Base-by-base conservation (phyloP, 306 rosid genomes). In the Vachellia collinsii region DNA sequence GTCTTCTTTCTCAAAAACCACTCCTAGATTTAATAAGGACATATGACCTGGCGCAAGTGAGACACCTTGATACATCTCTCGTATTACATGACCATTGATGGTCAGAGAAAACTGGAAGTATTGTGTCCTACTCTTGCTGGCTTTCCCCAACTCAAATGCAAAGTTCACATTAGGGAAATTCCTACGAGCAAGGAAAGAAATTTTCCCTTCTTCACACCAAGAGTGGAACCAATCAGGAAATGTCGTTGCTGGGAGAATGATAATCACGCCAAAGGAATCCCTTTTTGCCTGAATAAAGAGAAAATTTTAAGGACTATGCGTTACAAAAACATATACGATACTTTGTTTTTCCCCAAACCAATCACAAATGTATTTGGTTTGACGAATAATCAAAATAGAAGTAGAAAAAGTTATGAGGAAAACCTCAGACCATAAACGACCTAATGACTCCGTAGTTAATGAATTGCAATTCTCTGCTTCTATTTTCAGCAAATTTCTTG, bases 371-470 rank as follows among this genome's bases (percentile, higher is more conserved):
- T 47, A 47, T 47, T 47, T 47, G 13, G 12, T 47, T 47, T 47
- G 53, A 47, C 3, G 3, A 47, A 12, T 47, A 17, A 3, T 47
- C 17, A 12, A 11, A 12, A 47, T 12, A 47, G 17, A 41, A 56
- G 8, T 8, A 58, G 64, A 22, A 10, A 20, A 56, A 22, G 23
- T 36, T 22, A 23, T 0, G 65, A 59, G 65, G 22, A 20, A 4
- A 53, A 83, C 86, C 86, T 83, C 82, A 78, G 11, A 0, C 80
- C 82, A 78, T 72, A 83, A 3, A 62, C 37, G 75, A 50, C 42
- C 16, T 37, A 43, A 10, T 5, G 86, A 72, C 20, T 54, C 58
- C 11, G 1, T 1, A 43, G 25, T 20, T 11, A 83, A 74, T 0
- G n/a, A 22, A 12, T 0, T 6, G 65, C 80, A 78, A 2, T 46